Conservation (phyloP, 2,329 filamentous ascomycete species). For the Colletotrichum cuscutae region DNA sequence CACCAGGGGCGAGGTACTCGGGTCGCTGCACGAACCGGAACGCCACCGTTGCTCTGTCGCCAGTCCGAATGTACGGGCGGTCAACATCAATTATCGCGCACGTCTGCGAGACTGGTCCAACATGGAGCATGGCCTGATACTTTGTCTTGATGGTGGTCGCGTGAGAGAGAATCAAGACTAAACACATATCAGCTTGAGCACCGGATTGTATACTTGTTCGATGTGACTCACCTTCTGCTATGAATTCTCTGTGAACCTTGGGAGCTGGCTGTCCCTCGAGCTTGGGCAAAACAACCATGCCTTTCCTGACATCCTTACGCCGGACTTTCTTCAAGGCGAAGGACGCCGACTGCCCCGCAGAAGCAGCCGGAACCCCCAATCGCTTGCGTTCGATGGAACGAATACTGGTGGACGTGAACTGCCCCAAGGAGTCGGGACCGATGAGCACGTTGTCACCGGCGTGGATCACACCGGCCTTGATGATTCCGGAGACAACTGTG, state of each 20-base stretch:
- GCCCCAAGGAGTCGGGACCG: slow-evolving; percentile 89
- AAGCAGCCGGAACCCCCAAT: slow-evolving; percentile 86
- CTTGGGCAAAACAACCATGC: slow-evolving; percentile 95
- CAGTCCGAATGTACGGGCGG: slow-evolving; percentile 92
- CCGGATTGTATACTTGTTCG: not conserved
- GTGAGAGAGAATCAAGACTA: slow-evolving; percentile 92
- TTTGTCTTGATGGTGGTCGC: slow-evolving; percentile 96
- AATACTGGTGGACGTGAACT: slow-evolving; percentile 88
- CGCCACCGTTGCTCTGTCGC: slow-evolving; percentile 91
- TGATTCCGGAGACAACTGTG: slow-evolving; percentile 93
- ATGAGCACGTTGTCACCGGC: slow-evolving; percentile 90
- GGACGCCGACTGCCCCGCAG: slow-evolving; percentile 90
- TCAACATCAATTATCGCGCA: slow-evolving; percentile 98
- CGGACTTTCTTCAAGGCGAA: slow-evolving; percentile 90
- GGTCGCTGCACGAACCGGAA: slow-evolving; percentile 95
- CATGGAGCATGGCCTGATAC: slow-evolving; percentile 98
- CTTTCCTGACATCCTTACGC: slow-evolving; percentile 93
- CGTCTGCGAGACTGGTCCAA: slow-evolving; percentile 93
- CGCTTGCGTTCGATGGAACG: slow-evolving; percentile 95
- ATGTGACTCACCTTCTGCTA: slow-evolving; percentile 73
- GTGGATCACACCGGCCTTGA: slow-evolving; percentile 88
- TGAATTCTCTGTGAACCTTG: slow-evolving; percentile 80
- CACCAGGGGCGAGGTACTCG: slow-evolving; percentile 89
- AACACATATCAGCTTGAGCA: slow-evolving; percentile 9
- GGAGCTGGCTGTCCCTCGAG: slow-evolving; percentile 75